A percentile compares a stretch with the other conserved stretches of the same genome.
Conservation (phyloP, 305 asterid species). For the Fraxinus sp. region DNA sequence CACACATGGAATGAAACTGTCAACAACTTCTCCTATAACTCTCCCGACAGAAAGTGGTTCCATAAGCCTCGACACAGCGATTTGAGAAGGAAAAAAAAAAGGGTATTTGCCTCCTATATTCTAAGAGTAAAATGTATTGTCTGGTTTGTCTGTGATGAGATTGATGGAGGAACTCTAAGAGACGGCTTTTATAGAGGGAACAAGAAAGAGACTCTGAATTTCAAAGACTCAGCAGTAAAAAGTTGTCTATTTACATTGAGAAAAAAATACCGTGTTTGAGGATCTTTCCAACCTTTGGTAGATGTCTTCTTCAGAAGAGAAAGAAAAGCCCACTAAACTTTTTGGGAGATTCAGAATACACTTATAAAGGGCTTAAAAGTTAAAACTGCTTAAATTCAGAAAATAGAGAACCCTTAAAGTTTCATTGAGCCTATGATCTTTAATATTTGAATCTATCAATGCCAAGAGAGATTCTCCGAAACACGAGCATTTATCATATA, state of each 20-base stretch:
- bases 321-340: slow-evolving; percentile 12
- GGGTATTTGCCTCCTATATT: not conserved
- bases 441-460: too few species aligned
- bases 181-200: slow-evolving; percentile 30
- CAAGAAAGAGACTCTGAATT: slow-evolving; percentile 16
- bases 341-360: not conserved
- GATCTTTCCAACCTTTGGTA: slow-evolving; percentile 28
- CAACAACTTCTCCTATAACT: slow-evolving; percentile 85
- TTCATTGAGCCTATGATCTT: too few species aligned
- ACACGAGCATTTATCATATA: too few species aligned
- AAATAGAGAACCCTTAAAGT: too few species aligned
- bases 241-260: slow-evolving; percentile 26
- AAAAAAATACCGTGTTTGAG: slow-evolving; percentile 28
- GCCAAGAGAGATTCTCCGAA: too few species aligned
- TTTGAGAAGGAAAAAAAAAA: not conserved
- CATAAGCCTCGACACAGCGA: slow-evolving; percentile 35
- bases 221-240: slow-evolving; percentile 36
- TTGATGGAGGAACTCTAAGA: slow-evolving; percentile 9
- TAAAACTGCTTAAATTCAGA: too few species aligned
- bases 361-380: too few species aligned
- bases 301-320: slow-evolving; percentile 28
- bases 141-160: slow-evolving; percentile 18
- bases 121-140: not conserved
- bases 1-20: slow-evolving; percentile 64
- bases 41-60: slow-evolving; percentile 69